Evolutionary conservation across 2,329 filamentous ascomycete species (phyloP).

Genomic region (Chaetomium sp.): DNA sequence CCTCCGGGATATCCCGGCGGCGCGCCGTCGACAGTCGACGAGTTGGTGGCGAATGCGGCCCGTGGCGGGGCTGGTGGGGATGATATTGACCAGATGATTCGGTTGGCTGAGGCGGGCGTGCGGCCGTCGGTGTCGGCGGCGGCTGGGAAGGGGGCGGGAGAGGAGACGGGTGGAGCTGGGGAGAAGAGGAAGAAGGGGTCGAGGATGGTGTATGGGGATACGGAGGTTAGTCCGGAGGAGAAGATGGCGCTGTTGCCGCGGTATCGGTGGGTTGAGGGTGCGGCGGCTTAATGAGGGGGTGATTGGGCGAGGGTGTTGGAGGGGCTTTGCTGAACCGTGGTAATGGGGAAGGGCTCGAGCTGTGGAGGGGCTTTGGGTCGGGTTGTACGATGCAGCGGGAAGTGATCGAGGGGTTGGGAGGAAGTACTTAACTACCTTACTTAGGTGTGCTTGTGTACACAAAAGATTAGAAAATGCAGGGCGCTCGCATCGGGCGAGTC

Average conservation of each 20-base stretch:
- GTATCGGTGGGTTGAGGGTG: conserved; percentile 47
- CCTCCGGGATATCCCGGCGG: conserved; percentile 26
- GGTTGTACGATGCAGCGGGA: too few relatives aligned
- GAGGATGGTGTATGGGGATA: conserved; percentile 75
- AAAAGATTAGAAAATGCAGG: too few relatives aligned
- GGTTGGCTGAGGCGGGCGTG: conserved; percentile 57
- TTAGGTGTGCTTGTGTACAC: too few relatives aligned
- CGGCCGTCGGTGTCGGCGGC: conserved; percentile 37
- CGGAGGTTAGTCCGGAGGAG: conserved; percentile 78
- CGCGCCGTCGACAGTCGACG: conserved; percentile 40
- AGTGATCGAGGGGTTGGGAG: too few relatives aligned
- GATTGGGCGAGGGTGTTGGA: background rate
- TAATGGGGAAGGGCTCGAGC: background rate
- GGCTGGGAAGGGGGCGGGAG: conserved; percentile 49
- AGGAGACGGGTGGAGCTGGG: conserved; percentile 40
- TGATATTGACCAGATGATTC: conserved; percentile 59
- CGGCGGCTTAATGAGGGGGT: conserved; percentile 1
- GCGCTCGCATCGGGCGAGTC: too few relatives aligned
- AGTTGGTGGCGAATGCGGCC: conserved; percentile 39
- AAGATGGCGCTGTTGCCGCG: conserved; percentile 73
- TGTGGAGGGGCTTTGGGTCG: too few relatives aligned
- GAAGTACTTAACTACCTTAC: too few relatives aligned
- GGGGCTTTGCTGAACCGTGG: background rate
- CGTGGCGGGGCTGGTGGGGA: conserved; percentile 37
- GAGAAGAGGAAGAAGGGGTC: conserved; percentile 53